Percentiles rank a stretch among this genome's conserved stretches.
Conservation (phyloP, 495 filamentous ascomycete genomes). For the Talaromyces stipitatus region DNA sequence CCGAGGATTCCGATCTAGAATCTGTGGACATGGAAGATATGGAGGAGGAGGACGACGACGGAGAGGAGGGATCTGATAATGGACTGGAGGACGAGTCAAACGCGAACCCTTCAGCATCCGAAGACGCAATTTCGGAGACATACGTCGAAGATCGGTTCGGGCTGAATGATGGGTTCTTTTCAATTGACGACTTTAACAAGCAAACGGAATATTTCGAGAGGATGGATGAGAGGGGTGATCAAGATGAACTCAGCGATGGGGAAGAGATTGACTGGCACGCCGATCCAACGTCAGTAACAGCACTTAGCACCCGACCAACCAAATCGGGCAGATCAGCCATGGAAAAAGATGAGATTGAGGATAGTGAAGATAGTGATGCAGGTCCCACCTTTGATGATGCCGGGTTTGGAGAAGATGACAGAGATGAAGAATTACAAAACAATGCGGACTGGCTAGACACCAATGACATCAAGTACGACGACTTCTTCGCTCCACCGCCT, state of each 20-base stretch:
- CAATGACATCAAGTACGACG: constrained; percentile 77
- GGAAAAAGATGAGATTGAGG: constrained; percentile 10
- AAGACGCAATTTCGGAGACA: constrained; percentile 13
- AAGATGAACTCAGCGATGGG: constrained; percentile 50
- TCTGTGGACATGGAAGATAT: constrained; percentile 13
- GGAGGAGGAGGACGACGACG: constrained; percentile 15
- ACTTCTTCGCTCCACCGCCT: constrained; percentile 83
- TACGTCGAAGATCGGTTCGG: constrained; percentile 55
- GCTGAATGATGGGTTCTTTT: constrained; percentile 95
- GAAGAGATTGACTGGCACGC: constrained; percentile 83
- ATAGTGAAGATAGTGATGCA: constrained; percentile 44
- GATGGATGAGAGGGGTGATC: constrained; percentile 64
- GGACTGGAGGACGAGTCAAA: constrained; percentile 13
- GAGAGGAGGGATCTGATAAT: not conserved
- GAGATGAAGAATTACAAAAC: constrained; percentile 44
- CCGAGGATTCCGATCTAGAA: not conserved
- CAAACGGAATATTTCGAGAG: constrained; percentile 80
- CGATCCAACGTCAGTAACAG: constrained; percentile 47
- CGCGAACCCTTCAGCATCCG: not conserved
- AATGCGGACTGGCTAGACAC: constrained; percentile 55
- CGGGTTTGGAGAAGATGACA: constrained; percentile 51
- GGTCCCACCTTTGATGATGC: constrained; percentile 72
- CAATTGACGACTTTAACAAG: constrained; percentile 95
- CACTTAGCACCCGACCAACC: not conserved
- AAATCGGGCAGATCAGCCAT: constrained; percentile 9